Percentiles rank a stretch among this genome's conserved stretches.
Conservation (phyloP, 1,284 basidiomycete species). For the Ustilago esculenta region DNA sequence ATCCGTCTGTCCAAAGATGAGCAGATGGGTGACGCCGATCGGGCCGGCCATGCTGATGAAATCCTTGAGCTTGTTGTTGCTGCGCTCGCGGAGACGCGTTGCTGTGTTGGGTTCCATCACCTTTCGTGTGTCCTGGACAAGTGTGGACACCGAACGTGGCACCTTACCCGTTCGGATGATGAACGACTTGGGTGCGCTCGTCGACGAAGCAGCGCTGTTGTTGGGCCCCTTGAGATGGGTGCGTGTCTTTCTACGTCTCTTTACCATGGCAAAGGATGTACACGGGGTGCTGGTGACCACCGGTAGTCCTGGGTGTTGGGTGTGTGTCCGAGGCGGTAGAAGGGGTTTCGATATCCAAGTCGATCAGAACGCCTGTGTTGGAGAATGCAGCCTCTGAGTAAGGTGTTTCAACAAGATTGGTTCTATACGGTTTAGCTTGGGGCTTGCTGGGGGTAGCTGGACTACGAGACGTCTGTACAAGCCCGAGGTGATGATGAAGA, state of each 20-base stretch:
- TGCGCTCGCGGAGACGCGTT: constrained; percentile 83
- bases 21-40: constrained; percentile 89
- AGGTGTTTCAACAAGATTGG: too few relatives aligned
- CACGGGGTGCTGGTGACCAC: neutral
- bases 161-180: constrained; percentile 96
- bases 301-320: neutral
- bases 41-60: constrained; percentile 92
- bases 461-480: too few relatives aligned
- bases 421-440: too few relatives aligned
- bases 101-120: constrained; percentile 99
- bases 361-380: too few relatives aligned
- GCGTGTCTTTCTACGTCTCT: constrained; percentile 60
- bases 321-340: neutral
- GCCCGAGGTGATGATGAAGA: too few relatives aligned
- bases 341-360: neutral
- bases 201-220: constrained; percentile 46
- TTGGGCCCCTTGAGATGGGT: constrained; percentile 64
- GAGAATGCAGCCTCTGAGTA: too few relatives aligned
- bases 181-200: constrained; percentile 71
- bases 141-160: constrained; percentile 83
- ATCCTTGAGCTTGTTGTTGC: constrained; percentile 91
- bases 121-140: constrained; percentile 90
- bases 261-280: constrained; percentile 24
- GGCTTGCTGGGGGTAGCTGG: too few relatives aligned
- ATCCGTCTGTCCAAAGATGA: constrained; percentile 75